phyloP scores from a whole-genome alignment of 768 basidiomycete species.

The Xerocomellus amylosporus region DNA sequence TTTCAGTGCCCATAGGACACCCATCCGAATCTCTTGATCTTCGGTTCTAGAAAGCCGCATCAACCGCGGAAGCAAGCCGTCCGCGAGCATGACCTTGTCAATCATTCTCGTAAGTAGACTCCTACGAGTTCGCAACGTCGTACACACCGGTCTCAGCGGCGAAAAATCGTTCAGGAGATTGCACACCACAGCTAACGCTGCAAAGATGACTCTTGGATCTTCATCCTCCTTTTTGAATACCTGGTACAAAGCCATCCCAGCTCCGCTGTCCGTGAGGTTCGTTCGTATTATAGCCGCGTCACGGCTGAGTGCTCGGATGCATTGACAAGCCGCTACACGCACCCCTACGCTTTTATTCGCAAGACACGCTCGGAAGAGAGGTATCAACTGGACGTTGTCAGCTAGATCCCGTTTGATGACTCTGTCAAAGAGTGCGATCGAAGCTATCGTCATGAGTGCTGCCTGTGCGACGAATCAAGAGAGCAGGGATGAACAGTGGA shows the following conservation, averaged over 20 bases:
- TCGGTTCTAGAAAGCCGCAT: slow-evolving; percentile 52
- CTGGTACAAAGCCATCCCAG: slow-evolving; percentile 69
- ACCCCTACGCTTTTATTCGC: slow-evolving; percentile 67
- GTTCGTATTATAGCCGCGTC: slow-evolving; percentile 80
- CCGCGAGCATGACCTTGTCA: slow-evolving; percentile 57
- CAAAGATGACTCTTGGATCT: slow-evolving; percentile 66
- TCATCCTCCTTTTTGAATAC: slow-evolving; percentile 57
- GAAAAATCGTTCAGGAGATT: slow-evolving; percentile 88
- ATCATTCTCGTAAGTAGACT: slow-evolving; percentile 1
- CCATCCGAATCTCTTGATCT: slow-evolving; percentile 59
- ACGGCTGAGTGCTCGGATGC: slow-evolving; percentile 74
- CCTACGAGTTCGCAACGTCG: not conserved
- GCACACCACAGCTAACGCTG: slow-evolving; percentile 73
- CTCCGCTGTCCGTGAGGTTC: slow-evolving; percentile 76
- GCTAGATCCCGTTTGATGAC: slow-evolving; percentile 69
- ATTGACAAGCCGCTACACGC: slow-evolving; percentile 85
- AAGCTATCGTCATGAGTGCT: slow-evolving; percentile 67
- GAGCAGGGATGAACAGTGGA: not conserved
- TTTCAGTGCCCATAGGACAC: slow-evolving; percentile 84
- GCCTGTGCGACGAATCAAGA: slow-evolving; percentile 43
- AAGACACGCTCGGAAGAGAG: slow-evolving; percentile 53
- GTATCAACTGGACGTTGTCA: slow-evolving; percentile 54
- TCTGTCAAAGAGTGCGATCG: slow-evolving; percentile 69
- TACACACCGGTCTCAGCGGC: slow-evolving; percentile 65
- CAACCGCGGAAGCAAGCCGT: slow-evolving; percentile 65